phyloP scores from a whole-genome alignment of 2,329 filamentous ascomycete species.

The Ophiostoma piceae region DNA sequence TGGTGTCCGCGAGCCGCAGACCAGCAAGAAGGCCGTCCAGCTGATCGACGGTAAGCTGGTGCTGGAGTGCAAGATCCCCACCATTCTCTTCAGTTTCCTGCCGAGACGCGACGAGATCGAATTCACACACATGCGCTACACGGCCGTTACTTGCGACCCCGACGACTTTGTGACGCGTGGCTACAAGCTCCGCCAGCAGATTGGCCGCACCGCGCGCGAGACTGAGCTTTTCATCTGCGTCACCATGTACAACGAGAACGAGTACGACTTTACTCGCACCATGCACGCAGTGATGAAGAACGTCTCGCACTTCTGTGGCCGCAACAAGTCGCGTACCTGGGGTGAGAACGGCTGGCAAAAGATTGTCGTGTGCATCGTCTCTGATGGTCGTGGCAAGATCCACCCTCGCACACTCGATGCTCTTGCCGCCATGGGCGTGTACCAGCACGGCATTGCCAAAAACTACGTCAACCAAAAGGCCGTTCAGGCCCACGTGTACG shows the following conservation, averaged over 20 bases:
- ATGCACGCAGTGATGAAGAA: conserved; percentile 99
- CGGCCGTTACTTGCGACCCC: conserved; percentile 90
- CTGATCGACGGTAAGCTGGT: conserved; percentile 97
- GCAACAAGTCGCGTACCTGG: conserved; percentile 90
- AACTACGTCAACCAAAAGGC: conserved; percentile 95
- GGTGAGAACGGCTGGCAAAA: conserved; percentile 98
- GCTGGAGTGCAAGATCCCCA: conserved; percentile 97
- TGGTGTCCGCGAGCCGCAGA: conserved; percentile 79
- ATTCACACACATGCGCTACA: conserved; percentile 94
- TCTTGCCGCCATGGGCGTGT: conserved; percentile 92
- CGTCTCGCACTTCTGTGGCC: conserved; percentile 90
- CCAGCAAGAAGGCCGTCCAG: conserved; percentile 88
- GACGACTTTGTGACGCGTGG: conserved; percentile 85
- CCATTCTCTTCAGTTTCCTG: conserved; percentile 94
- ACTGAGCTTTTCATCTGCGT: conserved; percentile 95
- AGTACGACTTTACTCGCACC: conserved; percentile 90
- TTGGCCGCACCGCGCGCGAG: conserved; percentile 87
- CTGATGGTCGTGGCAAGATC: conserved; percentile 83
- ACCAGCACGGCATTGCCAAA: conserved; percentile 97
- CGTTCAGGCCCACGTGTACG: conserved; percentile 94
- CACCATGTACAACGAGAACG: conserved; percentile 99
- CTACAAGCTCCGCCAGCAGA: conserved; percentile 81
- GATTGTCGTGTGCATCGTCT: conserved; percentile 95
- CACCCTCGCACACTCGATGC: conserved; percentile 91
- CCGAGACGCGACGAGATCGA: conserved; percentile 88